Conservation (phyloP, 1,284 basidiomycete genomes). For the Cryptococcus sp. region DNA sequence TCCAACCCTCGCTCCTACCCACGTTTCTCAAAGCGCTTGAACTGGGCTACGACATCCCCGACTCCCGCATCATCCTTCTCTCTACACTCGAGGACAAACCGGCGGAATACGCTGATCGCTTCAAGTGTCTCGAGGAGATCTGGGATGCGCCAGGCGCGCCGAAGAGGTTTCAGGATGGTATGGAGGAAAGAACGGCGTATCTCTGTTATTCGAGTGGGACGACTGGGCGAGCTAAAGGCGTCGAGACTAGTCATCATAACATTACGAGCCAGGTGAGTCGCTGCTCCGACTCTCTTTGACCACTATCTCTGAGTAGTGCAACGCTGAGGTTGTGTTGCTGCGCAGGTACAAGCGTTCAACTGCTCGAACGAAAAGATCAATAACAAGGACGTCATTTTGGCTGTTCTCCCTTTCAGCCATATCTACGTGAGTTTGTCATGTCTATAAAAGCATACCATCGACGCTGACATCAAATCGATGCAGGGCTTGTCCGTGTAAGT, state of each 20-base stretch:
- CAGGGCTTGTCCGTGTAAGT: constrained; percentile 25
- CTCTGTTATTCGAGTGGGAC: constrained; percentile 69
- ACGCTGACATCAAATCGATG: background rate
- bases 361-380: constrained; percentile 33
- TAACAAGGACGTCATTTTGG: constrained; percentile 59
- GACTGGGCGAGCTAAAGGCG: constrained; percentile 51
- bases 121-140: constrained; percentile 26
- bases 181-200: constrained; percentile 49
- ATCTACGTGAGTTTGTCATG: constrained; percentile 32
- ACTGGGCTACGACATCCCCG: constrained; percentile 17
- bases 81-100: constrained; percentile 23
- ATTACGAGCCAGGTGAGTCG: constrained; percentile 52
- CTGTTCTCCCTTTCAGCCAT: constrained; percentile 62
- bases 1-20: constrained; percentile 59
- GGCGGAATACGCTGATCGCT: constrained; percentile 9
- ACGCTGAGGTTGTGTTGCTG: background rate
- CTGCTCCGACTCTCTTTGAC: no score
- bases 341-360: constrained; percentile 36
- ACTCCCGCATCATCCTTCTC: constrained; percentile 36
- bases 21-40: constrained; percentile 31
- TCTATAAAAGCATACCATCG: background rate
- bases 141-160: constrained; percentile 17
- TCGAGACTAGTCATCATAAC: constrained; percentile 67
- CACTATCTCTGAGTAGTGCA: background rate
- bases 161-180: constrained; percentile 14